Base-by-base conservation (phyloP, 306 rosid genomes). In the Castanea crenata region DNA sequence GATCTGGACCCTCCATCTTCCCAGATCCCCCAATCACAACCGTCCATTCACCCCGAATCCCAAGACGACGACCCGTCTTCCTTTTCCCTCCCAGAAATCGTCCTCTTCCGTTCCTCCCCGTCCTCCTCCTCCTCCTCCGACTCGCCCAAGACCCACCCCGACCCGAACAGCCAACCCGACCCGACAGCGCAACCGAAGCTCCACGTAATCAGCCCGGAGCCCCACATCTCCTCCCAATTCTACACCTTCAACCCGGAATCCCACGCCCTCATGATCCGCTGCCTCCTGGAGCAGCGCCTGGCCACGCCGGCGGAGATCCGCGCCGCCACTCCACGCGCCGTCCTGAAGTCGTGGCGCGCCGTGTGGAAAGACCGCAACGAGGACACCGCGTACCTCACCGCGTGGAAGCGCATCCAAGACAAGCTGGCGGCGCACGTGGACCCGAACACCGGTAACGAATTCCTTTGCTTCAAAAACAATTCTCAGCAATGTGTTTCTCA, bases 331-430 rank as follows among this genome's bases (percentile, higher is more conserved):
- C 92, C 99, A 0, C 83, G 90, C 14, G 29, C 88, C 57, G 98
- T 96, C 19, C 96, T 96, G 74, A 83, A 90, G 73, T 96, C 99
- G 0, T 96, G 99, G 99, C 97, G 98, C 20, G 90, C 89, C 69
- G 99, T 96, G 35, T 96, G 99, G 99, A 96, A 96, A 84, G 99
- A 96, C 81, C 92, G 99, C 6, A 96, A 96, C 83, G 98, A 93
- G 83, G 99, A 96, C 74, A 96, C 99, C 3, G 99, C 99, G 0
- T 96, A 89, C 79, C 83, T 91, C 76, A 96, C 99, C 2, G 99
- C 97, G 0, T 96, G 99, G 99, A 96, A 96, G 81, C 88, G 99
- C 73, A 96, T 96, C 80, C 98, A 96, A 81, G 99, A 96, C 84
- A 96, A 96, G 85, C 96, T 96, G 71, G 55, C 92, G 0, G 89